Conservation (phyloP, 495 filamentous ascomycete species). For the Hypoxylon fragiforme region DNA sequence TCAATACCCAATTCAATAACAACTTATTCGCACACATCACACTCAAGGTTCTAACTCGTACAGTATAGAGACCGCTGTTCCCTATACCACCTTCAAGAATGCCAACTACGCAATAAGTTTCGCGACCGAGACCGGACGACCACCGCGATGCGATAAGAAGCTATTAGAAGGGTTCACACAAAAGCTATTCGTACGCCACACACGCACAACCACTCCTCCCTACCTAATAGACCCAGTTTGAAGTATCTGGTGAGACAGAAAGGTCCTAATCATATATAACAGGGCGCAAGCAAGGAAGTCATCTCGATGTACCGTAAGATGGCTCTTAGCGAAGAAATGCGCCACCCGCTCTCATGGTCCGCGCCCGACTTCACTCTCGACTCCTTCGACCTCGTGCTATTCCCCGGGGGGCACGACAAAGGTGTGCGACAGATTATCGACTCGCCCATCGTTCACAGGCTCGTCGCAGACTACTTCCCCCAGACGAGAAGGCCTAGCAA, state of each 20-base stretch:
- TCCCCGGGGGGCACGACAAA: slow-evolving; percentile 60
- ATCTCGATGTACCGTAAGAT: slow-evolving; percentile 49
- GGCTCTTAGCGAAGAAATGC: slow-evolving; percentile 46
- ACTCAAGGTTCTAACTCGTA: background rate
- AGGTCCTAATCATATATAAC: slow-evolving; percentile 21
- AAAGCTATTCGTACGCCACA: slow-evolving; percentile 51
- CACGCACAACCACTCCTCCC: too few relatives aligned
- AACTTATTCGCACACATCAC: background rate
- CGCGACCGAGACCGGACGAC: slow-evolving; percentile 54
- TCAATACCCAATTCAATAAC: background rate
- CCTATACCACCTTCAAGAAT: slow-evolving; percentile 55
- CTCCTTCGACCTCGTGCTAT: slow-evolving; percentile 52
- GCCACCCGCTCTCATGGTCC: slow-evolving; percentile 51
- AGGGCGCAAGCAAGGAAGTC: slow-evolving; percentile 53
- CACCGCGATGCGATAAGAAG: slow-evolving; percentile 54
- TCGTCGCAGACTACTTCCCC: slow-evolving; percentile 54
- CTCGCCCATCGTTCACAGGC: slow-evolving; percentile 50
- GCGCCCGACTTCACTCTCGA: slow-evolving; percentile 50
- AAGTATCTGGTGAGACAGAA: too few relatives aligned
- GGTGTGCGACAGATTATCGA: slow-evolving; percentile 56
- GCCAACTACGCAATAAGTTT: slow-evolving; percentile 55
- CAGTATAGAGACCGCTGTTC: slow-evolving; percentile 52
- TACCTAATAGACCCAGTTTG: too few relatives aligned
- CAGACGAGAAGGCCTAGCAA: slow-evolving; percentile 48
- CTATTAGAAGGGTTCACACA: slow-evolving; percentile 57